Conservation (phyloP, 805 yeast species). For the Sugiyamaella chiloensis region DNA sequence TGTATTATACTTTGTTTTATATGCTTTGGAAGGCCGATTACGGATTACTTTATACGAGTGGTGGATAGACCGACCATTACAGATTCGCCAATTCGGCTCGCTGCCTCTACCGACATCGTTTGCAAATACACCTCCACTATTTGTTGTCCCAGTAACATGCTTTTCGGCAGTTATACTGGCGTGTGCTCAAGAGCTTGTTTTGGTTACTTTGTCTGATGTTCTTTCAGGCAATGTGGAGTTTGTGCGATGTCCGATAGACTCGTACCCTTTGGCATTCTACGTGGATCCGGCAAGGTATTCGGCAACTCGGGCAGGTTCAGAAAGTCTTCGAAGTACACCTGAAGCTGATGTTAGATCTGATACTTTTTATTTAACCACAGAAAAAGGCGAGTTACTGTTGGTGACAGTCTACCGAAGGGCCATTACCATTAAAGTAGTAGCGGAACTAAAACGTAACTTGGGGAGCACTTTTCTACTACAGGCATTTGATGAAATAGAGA, state of each 20-base stretch:
- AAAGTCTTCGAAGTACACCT: neutral
- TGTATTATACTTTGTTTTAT: neutral
- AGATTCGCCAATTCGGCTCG: conserved; percentile 7
- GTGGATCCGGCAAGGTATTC: conserved; percentile 15
- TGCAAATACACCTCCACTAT: conserved; percentile 42
- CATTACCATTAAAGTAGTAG: conserved; percentile 23
- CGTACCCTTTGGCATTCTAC: conserved; percentile 43
- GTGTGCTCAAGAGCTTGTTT: conserved; percentile 36
- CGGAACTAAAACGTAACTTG: conserved; percentile 30
- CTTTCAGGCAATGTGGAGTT: conserved; percentile 47
- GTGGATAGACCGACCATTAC: conserved; percentile 13
- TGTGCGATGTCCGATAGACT: conserved; percentile 19
- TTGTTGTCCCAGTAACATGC: conserved; percentile 35
- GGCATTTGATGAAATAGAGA: conserved; percentile 21
- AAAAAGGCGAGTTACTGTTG: conserved; percentile 20
- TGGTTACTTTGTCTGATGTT: conserved; percentile 44
- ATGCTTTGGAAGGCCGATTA: neutral
- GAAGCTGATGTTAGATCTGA: conserved; percentile 5
- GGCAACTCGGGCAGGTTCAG: neutral
- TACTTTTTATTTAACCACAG: conserved; percentile 28
- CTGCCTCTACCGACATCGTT: conserved; percentile 40
- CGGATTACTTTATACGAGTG: conserved; percentile 17
- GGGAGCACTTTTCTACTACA: conserved; percentile 33
- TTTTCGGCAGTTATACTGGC: conserved; percentile 40
- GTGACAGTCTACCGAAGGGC: conserved; percentile 11